These are phyloP conservation scores for Tolypocladium sp. DNA, from an alignment of 2,329 filamentous ascomycete genomes.

Conservation along the genomic window DNA sequence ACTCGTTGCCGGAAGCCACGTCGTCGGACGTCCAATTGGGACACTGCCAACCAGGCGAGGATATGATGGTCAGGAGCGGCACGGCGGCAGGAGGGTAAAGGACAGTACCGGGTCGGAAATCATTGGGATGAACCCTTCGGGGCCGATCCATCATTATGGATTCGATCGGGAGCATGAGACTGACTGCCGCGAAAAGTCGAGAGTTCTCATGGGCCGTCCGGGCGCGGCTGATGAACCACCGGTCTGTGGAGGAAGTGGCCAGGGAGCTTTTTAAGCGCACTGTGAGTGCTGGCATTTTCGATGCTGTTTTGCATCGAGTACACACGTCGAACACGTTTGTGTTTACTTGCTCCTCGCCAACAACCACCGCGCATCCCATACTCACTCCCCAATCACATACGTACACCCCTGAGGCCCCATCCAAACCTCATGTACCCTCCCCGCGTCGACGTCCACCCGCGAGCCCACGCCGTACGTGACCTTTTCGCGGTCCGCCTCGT, in stretches of 20 bases:
- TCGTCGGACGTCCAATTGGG: slow-evolving; percentile 33
- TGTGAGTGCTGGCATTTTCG: neutral
- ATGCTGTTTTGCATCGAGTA: neutral
- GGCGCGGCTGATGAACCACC: neutral
- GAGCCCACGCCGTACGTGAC: slow-evolving; percentile 51
- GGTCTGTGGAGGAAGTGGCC: neutral
- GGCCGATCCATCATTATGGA: slow-evolving; percentile 17
- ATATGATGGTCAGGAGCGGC: slow-evolving; percentile 31
- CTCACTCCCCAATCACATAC: slow-evolving; percentile 53
- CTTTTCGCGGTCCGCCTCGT: slow-evolving; percentile 45
- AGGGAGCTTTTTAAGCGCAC: neutral
- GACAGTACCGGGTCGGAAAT: slow-evolving; percentile 29
- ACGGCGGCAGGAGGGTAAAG: slow-evolving; percentile 27
- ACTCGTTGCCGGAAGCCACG: slow-evolving; percentile 34
- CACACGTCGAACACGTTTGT: neutral
- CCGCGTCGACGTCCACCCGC: slow-evolving; percentile 57
- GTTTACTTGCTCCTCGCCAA: neutral
- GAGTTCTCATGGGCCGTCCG: neutral
- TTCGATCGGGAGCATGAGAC: slow-evolving; percentile 15
- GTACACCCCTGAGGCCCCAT: slow-evolving; percentile 57
- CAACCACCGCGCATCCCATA: neutral
- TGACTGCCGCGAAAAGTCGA: neutral
- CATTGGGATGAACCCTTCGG: slow-evolving; percentile 20
- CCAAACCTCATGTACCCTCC: slow-evolving; percentile 60
- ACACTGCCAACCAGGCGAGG: slow-evolving; percentile 32